Evolutionary conservation across 2,329 filamentous ascomycete genomes (phyloP).

Genomic region (Fusarium sp.): DNA sequence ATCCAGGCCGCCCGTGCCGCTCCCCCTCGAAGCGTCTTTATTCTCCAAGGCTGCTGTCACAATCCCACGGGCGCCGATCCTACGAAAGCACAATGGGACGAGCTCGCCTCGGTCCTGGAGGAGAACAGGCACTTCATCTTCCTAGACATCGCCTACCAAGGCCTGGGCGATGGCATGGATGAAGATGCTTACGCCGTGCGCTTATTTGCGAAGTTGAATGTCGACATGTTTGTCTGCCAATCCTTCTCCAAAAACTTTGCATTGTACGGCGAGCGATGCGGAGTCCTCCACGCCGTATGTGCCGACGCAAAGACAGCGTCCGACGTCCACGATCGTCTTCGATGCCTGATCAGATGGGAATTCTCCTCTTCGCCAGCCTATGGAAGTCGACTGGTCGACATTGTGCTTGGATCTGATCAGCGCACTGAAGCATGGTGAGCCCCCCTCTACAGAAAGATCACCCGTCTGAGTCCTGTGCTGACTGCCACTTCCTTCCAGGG

Average conservation of each 20-base stretch:
- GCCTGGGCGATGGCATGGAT: conserved; percentile 48
- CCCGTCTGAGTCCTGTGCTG: not conserved
- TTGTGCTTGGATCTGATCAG: conserved; percentile 20
- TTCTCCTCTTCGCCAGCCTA: conserved; percentile 33
- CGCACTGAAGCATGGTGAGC: conserved; percentile 12
- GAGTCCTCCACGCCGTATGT: conserved; percentile 37
- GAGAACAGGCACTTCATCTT: conserved; percentile 43
- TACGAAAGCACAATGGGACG: conserved; percentile 47
- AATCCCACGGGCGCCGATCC: conserved; percentile 52
- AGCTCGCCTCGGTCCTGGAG: conserved; percentile 35
- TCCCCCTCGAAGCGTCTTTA: conserved; percentile 47
- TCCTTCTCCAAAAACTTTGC: conserved; percentile 56
- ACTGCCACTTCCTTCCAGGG: not conserved
- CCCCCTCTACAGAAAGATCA: not conserved
- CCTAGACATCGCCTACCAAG: conserved; percentile 54
- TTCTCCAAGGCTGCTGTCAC: conserved; percentile 53
- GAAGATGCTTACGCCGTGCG: conserved; percentile 49
- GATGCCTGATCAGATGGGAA: conserved; percentile 27
- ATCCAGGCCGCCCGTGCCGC: conserved; percentile 42
- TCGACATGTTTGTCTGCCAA: conserved; percentile 50
- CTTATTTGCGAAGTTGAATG: conserved; percentile 38
- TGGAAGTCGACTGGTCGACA: conserved; percentile 23
- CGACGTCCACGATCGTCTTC: conserved; percentile 20
- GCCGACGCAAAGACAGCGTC: conserved; percentile 2
- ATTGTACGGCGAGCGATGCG: conserved; percentile 51